Evolutionary conservation across 2,329 filamentous ascomycete genomes (phyloP).

Genomic region (Phialocephala sp.): DNA sequence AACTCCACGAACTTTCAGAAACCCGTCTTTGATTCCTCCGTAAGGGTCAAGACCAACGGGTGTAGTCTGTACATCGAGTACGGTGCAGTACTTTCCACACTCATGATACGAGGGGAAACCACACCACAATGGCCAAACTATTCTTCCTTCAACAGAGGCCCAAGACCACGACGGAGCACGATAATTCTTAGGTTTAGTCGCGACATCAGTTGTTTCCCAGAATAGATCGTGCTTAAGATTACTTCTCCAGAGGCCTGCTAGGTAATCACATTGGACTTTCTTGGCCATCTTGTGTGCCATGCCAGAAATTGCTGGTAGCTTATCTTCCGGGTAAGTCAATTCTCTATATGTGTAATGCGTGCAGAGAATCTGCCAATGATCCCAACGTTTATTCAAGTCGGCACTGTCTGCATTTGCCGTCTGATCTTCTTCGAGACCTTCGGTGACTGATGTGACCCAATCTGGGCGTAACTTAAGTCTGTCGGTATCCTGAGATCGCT

Average conservation of each 20-base stretch:
- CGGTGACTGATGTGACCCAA: background rate
- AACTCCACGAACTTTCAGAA: conserved; percentile 17
- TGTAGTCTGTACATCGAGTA: conserved; percentile 23
- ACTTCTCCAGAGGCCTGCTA: conserved; percentile 20
- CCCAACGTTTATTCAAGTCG: background rate
- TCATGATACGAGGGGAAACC: background rate
- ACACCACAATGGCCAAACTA: conserved; percentile 20
- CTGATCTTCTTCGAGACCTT: background rate
- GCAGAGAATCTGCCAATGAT: conserved; percentile 18
- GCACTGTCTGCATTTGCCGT: background rate
- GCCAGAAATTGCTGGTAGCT: conserved; percentile 19
- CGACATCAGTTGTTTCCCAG: background rate
- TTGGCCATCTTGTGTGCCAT: conserved; percentile 10
- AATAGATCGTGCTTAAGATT: conserved; percentile 14
- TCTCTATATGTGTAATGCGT: conserved; percentile 14
- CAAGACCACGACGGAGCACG: conserved; percentile 20
- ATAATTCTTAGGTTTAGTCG: conserved; percentile 7
- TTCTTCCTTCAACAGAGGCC: conserved; percentile 16
- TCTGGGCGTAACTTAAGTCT: background rate
- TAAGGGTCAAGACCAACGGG: conserved; percentile 24
- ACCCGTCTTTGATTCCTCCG: conserved; percentile 24
- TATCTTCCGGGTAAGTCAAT: conserved; percentile 19
- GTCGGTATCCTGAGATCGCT: conserved; percentile 10
- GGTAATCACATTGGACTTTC: conserved; percentile 2
- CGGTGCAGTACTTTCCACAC: conserved; percentile 16